A percentile compares a stretch with the other conserved stretches of the same genome.
Conservation (phyloP, 306 rosid genomes). For the Ziziphus jujuba region DNA sequence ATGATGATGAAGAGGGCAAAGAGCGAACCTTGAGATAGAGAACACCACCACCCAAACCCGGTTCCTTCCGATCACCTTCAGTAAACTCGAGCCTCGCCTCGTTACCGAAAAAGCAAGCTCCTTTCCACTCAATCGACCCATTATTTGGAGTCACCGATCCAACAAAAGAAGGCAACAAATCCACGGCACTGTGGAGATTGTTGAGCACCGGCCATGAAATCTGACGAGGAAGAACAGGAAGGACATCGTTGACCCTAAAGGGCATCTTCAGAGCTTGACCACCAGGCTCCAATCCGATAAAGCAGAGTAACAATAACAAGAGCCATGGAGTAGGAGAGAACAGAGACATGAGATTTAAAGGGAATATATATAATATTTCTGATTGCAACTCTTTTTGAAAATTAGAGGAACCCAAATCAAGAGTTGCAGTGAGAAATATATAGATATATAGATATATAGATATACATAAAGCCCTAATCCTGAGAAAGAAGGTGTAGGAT, state of each 20-base stretch:
- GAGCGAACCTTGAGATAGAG: constrained; percentile 74
- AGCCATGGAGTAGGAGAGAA: constrained; percentile 17
- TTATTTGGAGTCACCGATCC: constrained; percentile 77
- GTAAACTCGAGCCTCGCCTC: constrained; percentile 66
- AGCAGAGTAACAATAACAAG: constrained; percentile 23
- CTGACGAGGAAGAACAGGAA: constrained; percentile 80
- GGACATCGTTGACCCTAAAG: constrained; percentile 68
- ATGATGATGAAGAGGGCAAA: neutral
- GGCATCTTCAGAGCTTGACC: constrained; percentile 62
- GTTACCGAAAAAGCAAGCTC: constrained; percentile 81
- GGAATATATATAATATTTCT: neutral
- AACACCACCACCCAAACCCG: constrained; percentile 75
- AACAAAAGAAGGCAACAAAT: constrained; percentile 82
- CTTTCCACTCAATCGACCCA: constrained; percentile 65
- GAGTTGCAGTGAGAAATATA: neutral
- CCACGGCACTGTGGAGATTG: constrained; percentile 82
- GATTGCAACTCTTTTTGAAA: neutral
- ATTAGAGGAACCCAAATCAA: neutral
- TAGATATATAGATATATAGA: no score
- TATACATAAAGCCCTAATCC: constrained; percentile 30
- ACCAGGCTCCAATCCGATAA: constrained; percentile 33
- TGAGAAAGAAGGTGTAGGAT: neutral
- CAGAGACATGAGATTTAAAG: constrained; percentile 32
- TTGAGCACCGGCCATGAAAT: constrained; percentile 95
- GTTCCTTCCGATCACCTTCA: constrained; percentile 30